Conservation (phyloP, 345 rosid species). For the Rhodamnia argentea region DNA sequence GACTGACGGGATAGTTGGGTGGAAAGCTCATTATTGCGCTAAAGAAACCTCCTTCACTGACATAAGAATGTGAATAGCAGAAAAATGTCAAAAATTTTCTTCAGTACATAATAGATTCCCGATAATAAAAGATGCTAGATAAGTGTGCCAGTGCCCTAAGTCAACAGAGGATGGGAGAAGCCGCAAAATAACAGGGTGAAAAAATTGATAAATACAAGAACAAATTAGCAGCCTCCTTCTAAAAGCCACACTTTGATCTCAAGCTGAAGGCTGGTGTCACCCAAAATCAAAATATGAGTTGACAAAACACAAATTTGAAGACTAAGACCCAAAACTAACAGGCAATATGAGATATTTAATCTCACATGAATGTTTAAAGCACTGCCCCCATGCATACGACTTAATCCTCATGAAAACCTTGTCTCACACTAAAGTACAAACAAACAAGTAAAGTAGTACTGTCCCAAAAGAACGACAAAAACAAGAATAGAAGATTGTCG, state of each 20-base stretch:
- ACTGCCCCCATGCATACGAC: background rate
- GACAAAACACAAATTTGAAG: background rate
- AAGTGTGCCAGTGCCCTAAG: background rate
- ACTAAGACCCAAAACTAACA: background rate
- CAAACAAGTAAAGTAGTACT: background rate
- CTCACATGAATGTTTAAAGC: background rate
- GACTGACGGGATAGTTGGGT: conserved; percentile 49
- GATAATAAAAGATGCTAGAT: background rate
- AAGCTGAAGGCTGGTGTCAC: background rate
- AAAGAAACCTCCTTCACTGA: conserved; percentile 83
- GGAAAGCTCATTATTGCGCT: conserved; percentile 81
- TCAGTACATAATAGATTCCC: background rate
- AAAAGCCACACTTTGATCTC: background rate
- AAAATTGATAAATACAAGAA: background rate
- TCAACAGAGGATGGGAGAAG: background rate
- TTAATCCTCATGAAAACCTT: background rate
- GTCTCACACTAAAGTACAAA: background rate
- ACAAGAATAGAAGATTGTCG: background rate
- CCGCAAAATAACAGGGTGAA: background rate
- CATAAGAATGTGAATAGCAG: background rate
- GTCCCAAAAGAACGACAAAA: background rate
- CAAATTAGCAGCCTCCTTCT: background rate
- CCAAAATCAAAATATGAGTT: background rate
- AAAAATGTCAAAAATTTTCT: background rate
- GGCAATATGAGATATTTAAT: background rate